These are phyloP conservation scores for Boletus subcaerulescens DNA, from an alignment of 768 basidiomycete species.

Conservation along the genomic window DNA sequence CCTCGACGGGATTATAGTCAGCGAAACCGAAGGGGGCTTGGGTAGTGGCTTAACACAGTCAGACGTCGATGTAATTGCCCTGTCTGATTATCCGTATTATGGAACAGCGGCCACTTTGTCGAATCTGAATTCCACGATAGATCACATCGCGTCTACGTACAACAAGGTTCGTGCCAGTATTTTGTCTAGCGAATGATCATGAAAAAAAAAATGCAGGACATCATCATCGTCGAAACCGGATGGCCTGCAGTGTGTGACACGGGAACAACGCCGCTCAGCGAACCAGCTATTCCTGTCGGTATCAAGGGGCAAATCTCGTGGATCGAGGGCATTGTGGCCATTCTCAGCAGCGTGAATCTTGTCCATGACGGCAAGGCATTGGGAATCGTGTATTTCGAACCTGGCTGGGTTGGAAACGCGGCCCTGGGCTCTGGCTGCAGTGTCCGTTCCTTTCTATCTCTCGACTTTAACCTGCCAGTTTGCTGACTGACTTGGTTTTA, in stretches of 20 bases:
- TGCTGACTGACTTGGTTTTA: not conserved
- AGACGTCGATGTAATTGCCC: constrained; percentile 8
- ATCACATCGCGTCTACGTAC: constrained; percentile 7
- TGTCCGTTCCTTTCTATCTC: constrained; percentile 4
- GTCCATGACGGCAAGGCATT: constrained; percentile 3
- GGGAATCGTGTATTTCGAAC: constrained; percentile 13
- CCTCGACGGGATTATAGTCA: not conserved
- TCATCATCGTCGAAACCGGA: constrained; percentile 13
- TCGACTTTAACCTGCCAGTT: not conserved
- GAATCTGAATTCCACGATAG: constrained; percentile 5
- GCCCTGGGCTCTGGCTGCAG: constrained; percentile 4
- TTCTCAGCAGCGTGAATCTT: constrained; percentile 1
- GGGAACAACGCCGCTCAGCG: constrained; percentile 1
- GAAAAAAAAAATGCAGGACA: not conserved
- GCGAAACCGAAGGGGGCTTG: not conserved
- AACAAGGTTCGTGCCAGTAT: constrained; percentile 1
- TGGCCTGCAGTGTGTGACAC: constrained; percentile 7
- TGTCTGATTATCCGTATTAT: constrained; percentile 12
- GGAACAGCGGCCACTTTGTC: constrained; percentile 4
- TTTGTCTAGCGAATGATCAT: not conserved
- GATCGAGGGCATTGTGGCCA: not conserved
- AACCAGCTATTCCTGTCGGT: constrained; percentile 2
- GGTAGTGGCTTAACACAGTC: constrained; percentile 4
- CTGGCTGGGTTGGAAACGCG: constrained; percentile 6
- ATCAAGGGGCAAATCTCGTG: constrained; percentile 9